These are phyloP conservation scores for Arthroderma sp. DNA, from an alignment of 2,329 filamentous ascomycete genomes.

Conservation along the genomic window DNA sequence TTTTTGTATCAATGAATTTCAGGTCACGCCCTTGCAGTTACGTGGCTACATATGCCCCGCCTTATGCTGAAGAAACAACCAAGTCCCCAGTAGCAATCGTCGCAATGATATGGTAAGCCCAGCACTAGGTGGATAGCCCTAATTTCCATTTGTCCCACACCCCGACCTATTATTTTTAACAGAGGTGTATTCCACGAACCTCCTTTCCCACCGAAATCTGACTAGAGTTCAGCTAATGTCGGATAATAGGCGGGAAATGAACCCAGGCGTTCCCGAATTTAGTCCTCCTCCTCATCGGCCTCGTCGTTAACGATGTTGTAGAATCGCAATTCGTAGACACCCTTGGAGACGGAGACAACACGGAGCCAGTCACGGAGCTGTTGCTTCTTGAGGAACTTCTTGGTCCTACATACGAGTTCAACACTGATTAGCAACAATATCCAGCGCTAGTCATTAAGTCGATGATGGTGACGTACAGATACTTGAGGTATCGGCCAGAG, in stretches of 20 bases:
- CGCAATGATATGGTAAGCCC: too few relatives aligned
- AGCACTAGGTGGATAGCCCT: too few relatives aligned
- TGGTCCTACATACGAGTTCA: conserved; percentile 51
- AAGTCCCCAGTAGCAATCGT: too few relatives aligned
- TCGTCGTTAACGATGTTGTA: conserved; percentile 99
- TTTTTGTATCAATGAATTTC: too few relatives aligned
- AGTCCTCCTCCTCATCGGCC: conserved; percentile 96
- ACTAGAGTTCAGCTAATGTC: background rate
- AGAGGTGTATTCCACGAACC: background rate
- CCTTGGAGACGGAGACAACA: conserved; percentile 93
- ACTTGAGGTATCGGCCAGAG: conserved; percentile 98
- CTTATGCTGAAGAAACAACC: too few relatives aligned
- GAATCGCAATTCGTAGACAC: conserved; percentile 99
- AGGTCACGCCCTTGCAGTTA: too few relatives aligned
- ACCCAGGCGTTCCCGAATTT: conserved; percentile 33
- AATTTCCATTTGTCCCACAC: too few relatives aligned
- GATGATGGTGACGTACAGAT: conserved; percentile 56
- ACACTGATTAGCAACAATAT: background rate
- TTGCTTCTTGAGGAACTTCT: conserved; percentile 99
- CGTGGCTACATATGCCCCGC: too few relatives aligned
- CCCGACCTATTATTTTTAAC: too few relatives aligned
- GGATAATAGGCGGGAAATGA: background rate
- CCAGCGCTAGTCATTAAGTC: background rate
- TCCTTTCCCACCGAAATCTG: background rate
- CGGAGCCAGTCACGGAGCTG: conserved; percentile 99